These are phyloP conservation scores for Rosa persica DNA, from an alignment of 306 rosid species.

Conservation along the genomic window DNA sequence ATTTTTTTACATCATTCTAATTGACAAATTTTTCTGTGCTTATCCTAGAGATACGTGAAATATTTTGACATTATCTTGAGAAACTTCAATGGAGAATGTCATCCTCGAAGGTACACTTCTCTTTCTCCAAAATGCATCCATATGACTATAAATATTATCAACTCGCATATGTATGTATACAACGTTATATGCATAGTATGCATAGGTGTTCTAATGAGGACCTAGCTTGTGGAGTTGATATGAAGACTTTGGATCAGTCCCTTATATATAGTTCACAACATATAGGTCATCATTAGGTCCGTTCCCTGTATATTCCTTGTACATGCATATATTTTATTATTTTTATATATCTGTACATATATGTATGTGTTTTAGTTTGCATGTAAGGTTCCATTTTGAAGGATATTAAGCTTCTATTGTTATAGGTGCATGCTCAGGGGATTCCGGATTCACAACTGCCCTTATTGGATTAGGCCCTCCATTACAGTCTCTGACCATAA, in stretches of 20 bases:
- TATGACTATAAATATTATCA: not conserved
- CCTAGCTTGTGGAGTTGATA: not conserved
- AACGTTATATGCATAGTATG: not conserved
- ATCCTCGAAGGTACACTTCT: constrained; percentile 61
- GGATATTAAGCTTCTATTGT: constrained; percentile 8
- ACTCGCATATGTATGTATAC: not conserved
- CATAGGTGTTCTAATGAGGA: not conserved
- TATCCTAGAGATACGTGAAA: constrained; percentile 78
- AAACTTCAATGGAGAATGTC: constrained; percentile 67
- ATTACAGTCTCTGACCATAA: constrained; percentile 79
- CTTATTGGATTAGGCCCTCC: constrained; percentile 86
- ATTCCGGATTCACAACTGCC: constrained; percentile 88
- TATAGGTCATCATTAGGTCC: not conserved
- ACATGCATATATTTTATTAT: not conserved
- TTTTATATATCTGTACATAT: not conserved
- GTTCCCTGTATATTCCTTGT: not conserved
- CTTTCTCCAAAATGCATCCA: constrained; percentile 9
- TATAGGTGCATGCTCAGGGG: constrained; percentile 95
- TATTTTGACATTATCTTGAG: constrained; percentile 68
- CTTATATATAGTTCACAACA: not conserved
- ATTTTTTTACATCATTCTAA: constrained; percentile 31
- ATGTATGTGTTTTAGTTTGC: not conserved
- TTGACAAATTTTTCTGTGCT: constrained; percentile 26
- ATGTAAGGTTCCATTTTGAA: not conserved
- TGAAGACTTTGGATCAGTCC: not conserved